Percentiles rank a stretch among this genome's conserved stretches.
Evolutionary conservation across 495 filamentous ascomycete genomes (phyloP).

Genomic region (Chaetomium tenue): DNA sequence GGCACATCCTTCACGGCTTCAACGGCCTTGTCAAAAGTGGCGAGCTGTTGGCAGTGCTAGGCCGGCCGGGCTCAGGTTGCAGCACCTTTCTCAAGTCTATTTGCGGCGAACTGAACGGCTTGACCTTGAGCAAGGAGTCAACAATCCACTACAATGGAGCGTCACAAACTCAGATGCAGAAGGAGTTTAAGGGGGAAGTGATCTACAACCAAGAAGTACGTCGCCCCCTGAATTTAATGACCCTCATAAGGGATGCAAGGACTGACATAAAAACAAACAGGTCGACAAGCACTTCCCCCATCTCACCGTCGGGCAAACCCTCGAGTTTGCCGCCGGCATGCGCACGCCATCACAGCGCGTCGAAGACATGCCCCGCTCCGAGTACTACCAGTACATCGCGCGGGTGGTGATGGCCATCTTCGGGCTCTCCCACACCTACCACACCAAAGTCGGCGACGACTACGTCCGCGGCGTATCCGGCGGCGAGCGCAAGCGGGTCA

Average conservation of each 20-base stretch:
- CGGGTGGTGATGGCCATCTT: constrained; percentile 72
- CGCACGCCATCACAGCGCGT: constrained; percentile 65
- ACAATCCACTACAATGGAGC: constrained; percentile 53
- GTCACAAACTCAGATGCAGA: constrained; percentile 53
- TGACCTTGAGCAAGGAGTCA: constrained; percentile 44
- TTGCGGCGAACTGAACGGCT: constrained; percentile 61
- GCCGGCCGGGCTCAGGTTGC: constrained; percentile 59
- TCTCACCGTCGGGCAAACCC: constrained; percentile 64
- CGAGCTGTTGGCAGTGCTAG: constrained; percentile 78
- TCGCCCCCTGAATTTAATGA: not conserved
- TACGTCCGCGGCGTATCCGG: constrained; percentile 68
- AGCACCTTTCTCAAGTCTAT: constrained; percentile 70
- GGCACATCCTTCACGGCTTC: constrained; percentile 67
- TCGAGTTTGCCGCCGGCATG: constrained; percentile 64
- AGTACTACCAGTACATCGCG: constrained; percentile 66
- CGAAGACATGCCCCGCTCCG: constrained; percentile 57
- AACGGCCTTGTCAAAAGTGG: constrained; percentile 70
- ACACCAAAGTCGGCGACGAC: constrained; percentile 81
- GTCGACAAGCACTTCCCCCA: constrained; percentile 66
- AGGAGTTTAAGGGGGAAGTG: constrained; percentile 62
- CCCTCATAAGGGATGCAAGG: not conserved
- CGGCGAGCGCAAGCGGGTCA: constrained; percentile 56
- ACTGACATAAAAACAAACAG: constrained; percentile 38
- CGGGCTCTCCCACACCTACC: constrained; percentile 57
- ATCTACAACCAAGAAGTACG: constrained; percentile 50